phyloP scores from a whole-genome alignment of 2,329 filamentous ascomycete genomes.

The Fusarium longipes region DNA sequence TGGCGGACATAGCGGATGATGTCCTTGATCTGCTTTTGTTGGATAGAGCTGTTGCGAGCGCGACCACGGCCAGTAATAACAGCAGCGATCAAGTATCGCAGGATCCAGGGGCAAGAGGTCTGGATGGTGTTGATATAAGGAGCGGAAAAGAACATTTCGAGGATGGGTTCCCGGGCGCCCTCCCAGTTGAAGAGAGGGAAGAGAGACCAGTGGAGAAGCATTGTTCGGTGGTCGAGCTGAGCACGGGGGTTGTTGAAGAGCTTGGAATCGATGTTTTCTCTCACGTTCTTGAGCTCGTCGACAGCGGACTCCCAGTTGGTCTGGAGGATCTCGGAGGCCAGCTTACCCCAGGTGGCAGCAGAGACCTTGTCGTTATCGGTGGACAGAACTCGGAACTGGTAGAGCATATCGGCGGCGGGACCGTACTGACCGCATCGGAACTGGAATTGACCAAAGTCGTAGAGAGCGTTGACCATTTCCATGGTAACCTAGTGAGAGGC shows the following conservation, averaged over 20 bases:
- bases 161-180: slow-evolving; percentile 85
- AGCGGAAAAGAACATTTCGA: slow-evolving; percentile 96
- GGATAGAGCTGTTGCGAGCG: slow-evolving; percentile 81
- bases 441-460: slow-evolving; percentile 96
- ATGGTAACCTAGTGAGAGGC: slow-evolving; percentile 73
- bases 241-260: slow-evolving; percentile 96
- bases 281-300: slow-evolving; percentile 90
- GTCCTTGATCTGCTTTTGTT: slow-evolving; percentile 99
- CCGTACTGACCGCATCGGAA: slow-evolving; percentile 97
- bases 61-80: slow-evolving; percentile 93
- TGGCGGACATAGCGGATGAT: slow-evolving; percentile 94
- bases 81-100: slow-evolving; percentile 92
- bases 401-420: slow-evolving; percentile 90
- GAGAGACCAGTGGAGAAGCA: slow-evolving; percentile 97
- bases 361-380: slow-evolving; percentile 98
- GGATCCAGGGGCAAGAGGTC: slow-evolving; percentile 95
- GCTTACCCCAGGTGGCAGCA: slow-evolving; percentile 96
- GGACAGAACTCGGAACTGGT: slow-evolving; percentile 97
- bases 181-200: slow-evolving; percentile 99
- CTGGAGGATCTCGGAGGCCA: slow-evolving; percentile 94
- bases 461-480: slow-evolving; percentile 95
- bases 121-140: slow-evolving; percentile 99
- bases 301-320: slow-evolving; percentile 95
- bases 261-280: slow-evolving; percentile 91
- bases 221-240: slow-evolving; percentile 95